Percentiles rank a stretch among this genome's conserved stretches.
Evolutionary conservation across 257 asterid species (phyloP).

Genomic region (Solanum chaucha): DNA sequence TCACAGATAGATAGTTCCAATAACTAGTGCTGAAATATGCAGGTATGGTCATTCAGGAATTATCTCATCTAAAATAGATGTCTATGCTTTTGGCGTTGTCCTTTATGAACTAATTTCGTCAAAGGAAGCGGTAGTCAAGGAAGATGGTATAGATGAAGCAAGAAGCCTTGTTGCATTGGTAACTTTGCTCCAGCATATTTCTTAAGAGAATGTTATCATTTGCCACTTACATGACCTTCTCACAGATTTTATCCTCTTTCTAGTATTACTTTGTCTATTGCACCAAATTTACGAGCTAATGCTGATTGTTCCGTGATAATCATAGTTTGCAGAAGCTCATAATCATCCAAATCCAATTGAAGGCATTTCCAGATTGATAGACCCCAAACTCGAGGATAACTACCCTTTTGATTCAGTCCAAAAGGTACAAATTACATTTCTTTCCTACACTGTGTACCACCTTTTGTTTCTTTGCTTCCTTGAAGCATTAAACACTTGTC

Average conservation of each 20-base stretch:
- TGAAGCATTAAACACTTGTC: background rate
- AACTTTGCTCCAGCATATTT: slow-evolving; percentile 7
- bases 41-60: slow-evolving; percentile 93
- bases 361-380: slow-evolving; percentile 42
- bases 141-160: slow-evolving; percentile 42
- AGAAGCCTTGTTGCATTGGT: slow-evolving; percentile 78
- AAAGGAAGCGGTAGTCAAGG: slow-evolving; percentile 73
- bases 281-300: background rate
- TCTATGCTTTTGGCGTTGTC: slow-evolving; percentile 90
- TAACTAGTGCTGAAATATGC: slow-evolving; percentile 14
- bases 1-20: background rate
- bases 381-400: slow-evolving; percentile 63
- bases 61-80: slow-evolving; percentile 81
- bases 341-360: slow-evolving; percentile 41
- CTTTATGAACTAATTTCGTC: slow-evolving; percentile 78
- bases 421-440: slow-evolving; percentile 28
- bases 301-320: background rate
- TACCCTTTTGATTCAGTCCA: slow-evolving; percentile 60
- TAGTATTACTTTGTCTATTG: background rate
- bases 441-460: background rate
- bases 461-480: background rate
- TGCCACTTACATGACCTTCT: background rate
- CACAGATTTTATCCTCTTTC: background rate
- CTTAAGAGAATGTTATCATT: background rate
- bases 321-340: slow-evolving; percentile 74